Conservation (phyloP, 2,329 filamentous ascomycete genomes). For the Laburnicola sp. region DNA sequence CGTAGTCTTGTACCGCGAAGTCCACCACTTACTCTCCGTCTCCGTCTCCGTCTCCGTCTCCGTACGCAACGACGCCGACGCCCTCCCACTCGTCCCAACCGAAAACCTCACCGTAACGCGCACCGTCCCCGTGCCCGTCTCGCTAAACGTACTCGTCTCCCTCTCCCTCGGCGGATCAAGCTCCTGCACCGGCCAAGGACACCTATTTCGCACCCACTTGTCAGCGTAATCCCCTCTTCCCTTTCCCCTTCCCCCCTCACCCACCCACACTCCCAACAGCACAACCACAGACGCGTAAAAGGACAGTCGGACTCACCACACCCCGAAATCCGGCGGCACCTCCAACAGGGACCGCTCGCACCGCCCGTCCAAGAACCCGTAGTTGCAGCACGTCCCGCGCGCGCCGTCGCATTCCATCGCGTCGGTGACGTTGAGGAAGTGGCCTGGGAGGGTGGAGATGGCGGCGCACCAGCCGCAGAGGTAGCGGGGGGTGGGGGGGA, state of each 20-base stretch:
- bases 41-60: too few species aligned
- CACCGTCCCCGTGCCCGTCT: neutral
- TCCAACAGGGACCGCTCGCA: neutral
- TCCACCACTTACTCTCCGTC: too few species aligned
- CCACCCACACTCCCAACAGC: too few species aligned
- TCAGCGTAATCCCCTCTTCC: neutral
- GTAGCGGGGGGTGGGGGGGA: neutral
- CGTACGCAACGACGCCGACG: too few species aligned
- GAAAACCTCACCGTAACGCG: too few species aligned
- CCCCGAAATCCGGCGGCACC: neutral
- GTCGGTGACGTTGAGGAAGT: neutral
- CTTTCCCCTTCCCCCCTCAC: neutral
- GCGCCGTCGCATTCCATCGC: slow-evolving; percentile 2
- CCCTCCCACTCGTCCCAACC: too few species aligned
- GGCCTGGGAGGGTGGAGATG: neutral
- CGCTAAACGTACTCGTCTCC: too few species aligned
- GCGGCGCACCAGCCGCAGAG: slow-evolving; percentile 7
- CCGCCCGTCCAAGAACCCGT: neutral
- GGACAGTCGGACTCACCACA: neutral
- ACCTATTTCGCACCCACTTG: neutral
- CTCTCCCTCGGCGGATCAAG: neutral
- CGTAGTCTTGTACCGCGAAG: too few species aligned
- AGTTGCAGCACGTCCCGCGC: slow-evolving; percentile 7
- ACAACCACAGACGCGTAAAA: too few species aligned
- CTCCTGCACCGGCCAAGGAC: neutral